These are phyloP conservation scores for Clohesyomyces aquaticus DNA, from an alignment of 495 filamentous ascomycete species.

Conservation along the genomic window DNA sequence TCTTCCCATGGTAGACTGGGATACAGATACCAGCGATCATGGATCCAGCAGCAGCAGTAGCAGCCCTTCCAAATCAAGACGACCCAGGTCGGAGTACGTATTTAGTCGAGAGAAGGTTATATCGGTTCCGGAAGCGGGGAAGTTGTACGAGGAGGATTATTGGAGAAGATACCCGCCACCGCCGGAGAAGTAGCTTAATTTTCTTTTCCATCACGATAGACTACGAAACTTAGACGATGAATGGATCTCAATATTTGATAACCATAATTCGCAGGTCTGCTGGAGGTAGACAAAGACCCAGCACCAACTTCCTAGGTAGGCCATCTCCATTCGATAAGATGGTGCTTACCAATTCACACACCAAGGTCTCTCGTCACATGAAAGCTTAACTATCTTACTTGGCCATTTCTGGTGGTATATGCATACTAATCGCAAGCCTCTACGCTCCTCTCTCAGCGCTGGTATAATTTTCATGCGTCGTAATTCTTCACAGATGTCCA, in stretches of 20 bases:
- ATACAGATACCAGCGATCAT: slow-evolving; percentile 32
- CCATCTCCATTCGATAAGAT: no score
- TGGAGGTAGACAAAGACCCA: no score
- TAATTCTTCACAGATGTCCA: no score
- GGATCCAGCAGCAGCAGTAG: slow-evolving; percentile 13
- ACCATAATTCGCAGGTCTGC: no score
- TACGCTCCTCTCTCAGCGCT: no score
- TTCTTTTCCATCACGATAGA: slow-evolving; percentile 1
- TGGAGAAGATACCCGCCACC: slow-evolving; percentile 18
- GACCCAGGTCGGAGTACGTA: slow-evolving; percentile 23
- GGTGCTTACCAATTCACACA: no score
- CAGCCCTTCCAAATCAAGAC: neutral
- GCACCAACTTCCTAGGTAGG: no score
- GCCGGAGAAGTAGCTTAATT: neutral
- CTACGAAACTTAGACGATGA: neutral
- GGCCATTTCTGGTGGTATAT: no score
- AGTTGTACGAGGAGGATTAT: slow-evolving; percentile 9
- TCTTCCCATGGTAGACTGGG: slow-evolving; percentile 30
- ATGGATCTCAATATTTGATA: slow-evolving; percentile 6
- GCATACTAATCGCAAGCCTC: no score
- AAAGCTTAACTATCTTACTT: no score
- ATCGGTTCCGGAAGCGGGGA: slow-evolving; percentile 20
- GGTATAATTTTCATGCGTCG: no score
- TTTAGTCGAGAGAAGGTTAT: slow-evolving; percentile 32
- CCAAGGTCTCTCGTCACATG: no score